Base-by-base conservation (phyloP, 2,329 filamentous ascomycete genomes). In the Ilyonectria robusta region DNA sequence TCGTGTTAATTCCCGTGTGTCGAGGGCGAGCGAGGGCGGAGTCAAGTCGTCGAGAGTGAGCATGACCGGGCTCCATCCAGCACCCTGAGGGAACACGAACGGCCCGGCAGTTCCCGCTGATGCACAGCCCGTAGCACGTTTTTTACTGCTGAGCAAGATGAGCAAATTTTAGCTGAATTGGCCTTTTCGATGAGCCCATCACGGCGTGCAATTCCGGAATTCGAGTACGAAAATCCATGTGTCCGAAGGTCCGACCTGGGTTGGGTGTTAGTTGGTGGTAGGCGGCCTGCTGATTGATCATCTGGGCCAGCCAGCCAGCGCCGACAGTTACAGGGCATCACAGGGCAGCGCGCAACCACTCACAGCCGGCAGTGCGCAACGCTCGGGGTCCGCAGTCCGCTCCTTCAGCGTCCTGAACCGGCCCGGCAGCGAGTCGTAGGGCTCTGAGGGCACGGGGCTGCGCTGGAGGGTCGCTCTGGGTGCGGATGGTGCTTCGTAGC, bases 1-100 rank as follows among this genome's bases (percentile, higher is more conserved):
- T 75, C 71, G 68, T 70, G 72, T 66, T 70, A 70, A 68, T 71
- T 63, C 65, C 59, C 67, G 57, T 68, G 66, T 54, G 58, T 59
- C 64, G 69, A 61, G 46, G 21, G 21, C 21, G 21, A 21, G 21
- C 21, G 21, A 21, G 21, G 59, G 65, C 29, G 29, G 59, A 51
- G 51, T 62, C 21, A 42, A 17, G 29, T 50, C 19, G 50, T 65
- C 42, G 64, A 58, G 19, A 6, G 10, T 47, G 54, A 58, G 66
- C 42, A 57, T 50, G 40, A 61, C 47, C 29, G 47, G 47, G 62
- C 23, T 37, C 50, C 46, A 58, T 59, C 26, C 19, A 50, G 46
- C 44, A 55, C 59, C 62, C 60, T 68, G 46, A 62, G 59, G 37
- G 44, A 61, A 68, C 72, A 72, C 72, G 72, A 42, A 66, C 62